phyloP scores from a whole-genome alignment of 2,329 filamentous ascomycete genomes.

The Diaporthe citrichinensis region DNA sequence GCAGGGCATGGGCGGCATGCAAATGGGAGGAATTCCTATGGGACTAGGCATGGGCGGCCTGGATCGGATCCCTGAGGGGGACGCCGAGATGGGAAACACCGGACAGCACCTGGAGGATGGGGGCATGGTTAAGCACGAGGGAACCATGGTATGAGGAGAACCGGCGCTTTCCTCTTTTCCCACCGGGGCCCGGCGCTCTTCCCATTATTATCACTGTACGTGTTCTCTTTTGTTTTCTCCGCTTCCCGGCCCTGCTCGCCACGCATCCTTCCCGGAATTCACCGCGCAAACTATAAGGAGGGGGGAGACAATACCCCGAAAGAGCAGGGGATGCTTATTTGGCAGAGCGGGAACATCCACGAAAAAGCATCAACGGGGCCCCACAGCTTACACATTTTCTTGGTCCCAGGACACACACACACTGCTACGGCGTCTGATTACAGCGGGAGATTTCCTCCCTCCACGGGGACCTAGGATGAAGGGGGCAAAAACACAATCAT shows the following conservation, averaged over 20 bases:
- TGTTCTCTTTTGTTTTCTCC: neutral
- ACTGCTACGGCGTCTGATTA: constrained; percentile 37
- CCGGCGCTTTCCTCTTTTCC: neutral
- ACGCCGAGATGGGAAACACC: constrained; percentile 63
- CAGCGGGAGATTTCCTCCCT: constrained; percentile 38
- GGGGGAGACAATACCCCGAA: constrained; percentile 13
- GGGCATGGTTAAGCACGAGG: constrained; percentile 53
- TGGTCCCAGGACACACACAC: neutral
- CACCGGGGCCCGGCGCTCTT: neutral
- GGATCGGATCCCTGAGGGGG: constrained; percentile 70
- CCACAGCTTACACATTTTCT: constrained; percentile 13
- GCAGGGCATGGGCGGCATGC: constrained; percentile 41
- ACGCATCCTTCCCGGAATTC: neutral
- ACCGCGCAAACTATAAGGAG: neutral
- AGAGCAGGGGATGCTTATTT: constrained; percentile 13
- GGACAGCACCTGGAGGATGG: constrained; percentile 45
- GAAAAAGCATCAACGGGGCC: constrained; percentile 17
- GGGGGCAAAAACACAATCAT: constrained; percentile 2
- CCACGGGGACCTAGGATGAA: constrained; percentile 33
- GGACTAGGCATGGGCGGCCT: constrained; percentile 60
- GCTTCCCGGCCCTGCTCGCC: neutral
- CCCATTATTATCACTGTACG: constrained; percentile 32
- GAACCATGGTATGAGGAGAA: constrained; percentile 49
- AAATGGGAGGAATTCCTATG: constrained; percentile 39
- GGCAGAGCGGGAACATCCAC: constrained; percentile 23